Percentiles rank a stretch among this genome's conserved stretches.
Evolutionary conservation across 805 yeast species (phyloP).

Genomic region (Millerago galiae): DNA sequence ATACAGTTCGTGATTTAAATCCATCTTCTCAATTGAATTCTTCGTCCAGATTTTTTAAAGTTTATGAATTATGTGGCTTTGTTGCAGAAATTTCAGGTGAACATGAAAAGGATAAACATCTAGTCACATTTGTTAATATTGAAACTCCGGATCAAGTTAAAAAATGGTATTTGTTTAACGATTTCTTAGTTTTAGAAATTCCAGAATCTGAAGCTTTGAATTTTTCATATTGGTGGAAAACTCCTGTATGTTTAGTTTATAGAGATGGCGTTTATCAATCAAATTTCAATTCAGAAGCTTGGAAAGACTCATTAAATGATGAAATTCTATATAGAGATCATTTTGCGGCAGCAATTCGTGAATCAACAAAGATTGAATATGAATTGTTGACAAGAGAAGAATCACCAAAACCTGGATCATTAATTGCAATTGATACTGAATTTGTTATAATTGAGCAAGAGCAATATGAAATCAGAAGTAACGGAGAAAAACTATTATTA

Average conservation of each 20-base stretch:
- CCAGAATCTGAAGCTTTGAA: conserved; percentile 74
- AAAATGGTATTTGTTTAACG: conserved; percentile 83
- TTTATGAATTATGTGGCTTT: conserved; percentile 61
- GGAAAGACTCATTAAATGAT: conserved; percentile 50
- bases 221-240: conserved; percentile 72
- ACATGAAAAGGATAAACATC: conserved; percentile 46
- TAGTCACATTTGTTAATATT: conserved; percentile 53
- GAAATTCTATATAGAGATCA: conserved; percentile 67
- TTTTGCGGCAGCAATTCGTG: conserved; percentile 62
- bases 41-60: conserved; percentile 21
- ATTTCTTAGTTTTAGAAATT: conserved; percentile 75
- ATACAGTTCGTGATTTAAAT: conserved; percentile 4
- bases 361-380: conserved; percentile 54
- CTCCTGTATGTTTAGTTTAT: conserved; percentile 67
- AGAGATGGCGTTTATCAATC: conserved; percentile 40
- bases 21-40: not conserved
- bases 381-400: conserved; percentile 59
- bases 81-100: conserved; percentile 52
- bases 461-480: conserved; percentile 66
- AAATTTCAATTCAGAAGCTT: conserved; percentile 39
- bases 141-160: conserved; percentile 27
- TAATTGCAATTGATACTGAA: conserved; percentile 95
- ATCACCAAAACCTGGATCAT: conserved; percentile 67
- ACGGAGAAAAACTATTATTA: conserved; percentile 63
- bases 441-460: conserved; percentile 81